A percentile compares a stretch with the other conserved stretches of the same genome.
Conservation (phyloP, 805 yeast species). For the Saccharomyces paradoxus region DNA sequence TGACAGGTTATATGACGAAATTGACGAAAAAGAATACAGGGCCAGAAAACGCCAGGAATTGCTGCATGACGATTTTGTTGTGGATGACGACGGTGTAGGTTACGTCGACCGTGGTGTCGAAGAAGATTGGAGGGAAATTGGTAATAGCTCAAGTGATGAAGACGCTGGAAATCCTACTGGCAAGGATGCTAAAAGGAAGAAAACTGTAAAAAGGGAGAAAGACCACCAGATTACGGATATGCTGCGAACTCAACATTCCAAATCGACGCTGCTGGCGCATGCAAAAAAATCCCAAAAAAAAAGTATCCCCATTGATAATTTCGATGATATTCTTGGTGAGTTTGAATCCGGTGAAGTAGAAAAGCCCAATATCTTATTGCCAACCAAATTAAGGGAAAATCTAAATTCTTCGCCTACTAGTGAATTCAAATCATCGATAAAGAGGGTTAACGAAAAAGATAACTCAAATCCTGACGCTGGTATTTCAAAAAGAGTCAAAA, state of each 20-base stretch:
- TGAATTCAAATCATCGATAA: neutral
- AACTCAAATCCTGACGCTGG: neutral
- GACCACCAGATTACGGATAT: conserved; percentile 33
- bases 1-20: conserved; percentile 69
- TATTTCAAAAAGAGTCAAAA: conserved; percentile 11
- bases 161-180: conserved; percentile 10
- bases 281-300: conserved; percentile 31
- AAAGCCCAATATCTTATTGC: conserved; percentile 4
- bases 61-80: conserved; percentile 85
- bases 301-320: conserved; percentile 41
- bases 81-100: conserved; percentile 89
- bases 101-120: conserved; percentile 90
- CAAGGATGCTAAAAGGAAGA: conserved; percentile 26
- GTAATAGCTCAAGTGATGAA: conserved; percentile 43
- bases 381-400: conserved; percentile 5
- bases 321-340: conserved; percentile 65
- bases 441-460: neutral
- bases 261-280: conserved; percentile 30
- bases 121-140: conserved; percentile 55
- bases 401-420: neutral
- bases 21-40: conserved; percentile 73
- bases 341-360: conserved; percentile 19
- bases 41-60: conserved; percentile 71
- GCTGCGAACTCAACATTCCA: conserved; percentile 45
- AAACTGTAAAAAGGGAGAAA: conserved; percentile 15